Percentiles rank a stretch among this genome's conserved stretches.
Evolutionary conservation across 768 basidiomycete species (phyloP).

Genomic region (Hericium alpestre): DNA sequence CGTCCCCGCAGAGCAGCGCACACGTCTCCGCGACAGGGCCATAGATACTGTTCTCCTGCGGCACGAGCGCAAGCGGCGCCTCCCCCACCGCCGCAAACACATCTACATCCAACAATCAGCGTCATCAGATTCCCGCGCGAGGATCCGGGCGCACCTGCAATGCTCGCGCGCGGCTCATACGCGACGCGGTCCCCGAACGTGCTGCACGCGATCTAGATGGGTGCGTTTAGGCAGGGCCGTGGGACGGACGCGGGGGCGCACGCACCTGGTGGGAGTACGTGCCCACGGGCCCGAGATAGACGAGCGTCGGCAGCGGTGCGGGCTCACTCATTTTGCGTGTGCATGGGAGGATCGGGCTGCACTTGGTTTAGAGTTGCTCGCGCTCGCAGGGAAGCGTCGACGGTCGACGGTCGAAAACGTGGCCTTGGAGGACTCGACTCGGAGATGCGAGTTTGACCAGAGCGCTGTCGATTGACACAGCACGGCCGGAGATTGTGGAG

Average conservation of each 20-base stretch:
- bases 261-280: constrained; percentile 61
- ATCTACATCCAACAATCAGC: constrained; percentile 35
- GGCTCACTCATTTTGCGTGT: neutral
- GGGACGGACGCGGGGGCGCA: constrained; percentile 7
- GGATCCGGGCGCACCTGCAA: constrained; percentile 13
- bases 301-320: constrained; percentile 23
- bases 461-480: too few species aligned
- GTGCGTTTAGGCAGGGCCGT: constrained; percentile 12
- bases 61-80: constrained; percentile 51
- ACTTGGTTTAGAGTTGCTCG: neutral
- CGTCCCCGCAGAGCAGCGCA: constrained; percentile 41
- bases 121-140: neutral
- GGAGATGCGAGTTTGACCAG: too few species aligned
- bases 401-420: too few species aligned
- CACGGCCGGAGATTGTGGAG: too few species aligned
- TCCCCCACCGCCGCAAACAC: constrained; percentile 44
- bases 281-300: constrained; percentile 57
- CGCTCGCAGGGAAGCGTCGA: neutral
- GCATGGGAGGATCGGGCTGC: neutral
- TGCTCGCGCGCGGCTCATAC: constrained; percentile 19
- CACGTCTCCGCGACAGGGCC: constrained; percentile 70
- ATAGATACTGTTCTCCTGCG: constrained; percentile 72
- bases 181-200: constrained; percentile 33
- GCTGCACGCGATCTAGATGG: constrained; percentile 36
- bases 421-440: too few species aligned